phyloP scores from a whole-genome alignment of 225 moss, liverwort and hornwort species.

The Marchantia polymorpha region DNA sequence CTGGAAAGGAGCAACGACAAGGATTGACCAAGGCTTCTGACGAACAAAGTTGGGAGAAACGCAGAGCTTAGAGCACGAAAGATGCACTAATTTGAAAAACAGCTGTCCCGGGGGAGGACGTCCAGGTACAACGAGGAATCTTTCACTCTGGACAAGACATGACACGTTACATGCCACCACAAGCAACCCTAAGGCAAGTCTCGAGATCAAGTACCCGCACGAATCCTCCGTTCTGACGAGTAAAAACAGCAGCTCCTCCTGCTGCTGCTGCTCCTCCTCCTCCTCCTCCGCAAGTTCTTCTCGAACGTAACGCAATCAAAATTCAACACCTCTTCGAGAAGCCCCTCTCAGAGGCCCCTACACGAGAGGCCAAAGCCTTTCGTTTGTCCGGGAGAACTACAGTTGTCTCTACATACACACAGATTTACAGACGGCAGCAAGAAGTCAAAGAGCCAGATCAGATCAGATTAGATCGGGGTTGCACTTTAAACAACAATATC shows the following conservation, averaged over 20 bases:
- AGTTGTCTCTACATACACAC: background rate
- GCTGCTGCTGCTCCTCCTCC: background rate
- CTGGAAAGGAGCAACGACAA: background rate
- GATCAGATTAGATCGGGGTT: background rate
- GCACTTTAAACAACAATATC: background rate
- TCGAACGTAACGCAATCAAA: conserved; percentile 3
- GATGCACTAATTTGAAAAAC: background rate
- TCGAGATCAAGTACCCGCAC: background rate
- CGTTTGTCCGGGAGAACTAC: background rate
- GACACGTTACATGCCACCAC: background rate
- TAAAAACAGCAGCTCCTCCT: background rate
- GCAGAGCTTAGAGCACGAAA: background rate
- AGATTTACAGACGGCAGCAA: background rate
- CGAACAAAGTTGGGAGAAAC: background rate
- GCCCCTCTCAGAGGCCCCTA: background rate
- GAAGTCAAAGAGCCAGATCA: conserved; percentile 7
- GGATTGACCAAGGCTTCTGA: background rate
- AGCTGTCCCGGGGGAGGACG: background rate
- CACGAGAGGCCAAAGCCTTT: background rate
- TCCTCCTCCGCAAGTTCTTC: background rate
- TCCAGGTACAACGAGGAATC: background rate
- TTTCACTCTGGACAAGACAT: background rate
- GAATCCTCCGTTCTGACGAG: background rate
- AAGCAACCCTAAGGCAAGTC: conserved; percentile 1
- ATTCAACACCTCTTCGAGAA: conserved; percentile 1